A percentile compares a stretch with the other conserved stretches of the same genome.
phyloP scores from a whole-genome alignment of 2,329 filamentous ascomycete genomes.

The Colletotrichum magnum region DNA sequence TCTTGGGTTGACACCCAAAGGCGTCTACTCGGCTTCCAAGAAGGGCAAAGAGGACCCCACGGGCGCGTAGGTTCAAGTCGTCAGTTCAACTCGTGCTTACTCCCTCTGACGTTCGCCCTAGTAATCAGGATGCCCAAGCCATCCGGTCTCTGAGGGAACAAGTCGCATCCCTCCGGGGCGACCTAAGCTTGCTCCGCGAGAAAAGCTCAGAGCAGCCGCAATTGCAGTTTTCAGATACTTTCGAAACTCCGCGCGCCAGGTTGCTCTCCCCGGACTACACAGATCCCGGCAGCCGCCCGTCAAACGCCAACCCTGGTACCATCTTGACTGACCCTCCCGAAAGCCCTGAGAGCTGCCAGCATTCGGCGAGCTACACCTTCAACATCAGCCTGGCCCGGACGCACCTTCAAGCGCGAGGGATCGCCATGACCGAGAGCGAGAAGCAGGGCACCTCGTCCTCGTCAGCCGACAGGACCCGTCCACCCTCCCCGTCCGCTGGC shows the following conservation, averaged over 20 bases:
- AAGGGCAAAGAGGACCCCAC: slow-evolving; percentile 2
- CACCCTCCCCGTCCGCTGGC: slow-evolving; percentile 15
- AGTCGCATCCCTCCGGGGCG: slow-evolving; percentile 22
- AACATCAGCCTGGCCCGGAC: slow-evolving; percentile 34
- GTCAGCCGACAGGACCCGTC: slow-evolving; percentile 15
- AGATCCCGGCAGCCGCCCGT: not conserved
- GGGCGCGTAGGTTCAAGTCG: not conserved
- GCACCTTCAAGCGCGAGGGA: slow-evolving; percentile 26
- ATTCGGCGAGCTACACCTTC: slow-evolving; percentile 36
- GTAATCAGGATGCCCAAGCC: slow-evolving; percentile 8
- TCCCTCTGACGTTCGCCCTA: not conserved
- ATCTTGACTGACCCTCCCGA: not conserved
- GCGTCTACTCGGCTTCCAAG: slow-evolving; percentile 28
- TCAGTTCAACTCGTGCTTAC: not conserved
- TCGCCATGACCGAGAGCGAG: slow-evolving; percentile 17
- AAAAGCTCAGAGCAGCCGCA: not conserved
- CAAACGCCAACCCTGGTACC: not conserved
- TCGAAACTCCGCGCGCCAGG: not conserved
- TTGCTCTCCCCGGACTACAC: not conserved
- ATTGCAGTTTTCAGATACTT: not conserved
- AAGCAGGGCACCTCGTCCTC: slow-evolving; percentile 9
- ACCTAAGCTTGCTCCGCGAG: slow-evolving; percentile 13
- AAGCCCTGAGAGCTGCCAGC: slow-evolving; percentile 13
- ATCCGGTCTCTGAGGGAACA: slow-evolving; percentile 28
- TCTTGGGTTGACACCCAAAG: slow-evolving; percentile 6